Evolutionary conservation across 805 yeast genomes (phyloP), one percentile per base, ranked within the genome.

Genomic region (Ascoidea asiatica): DNA sequence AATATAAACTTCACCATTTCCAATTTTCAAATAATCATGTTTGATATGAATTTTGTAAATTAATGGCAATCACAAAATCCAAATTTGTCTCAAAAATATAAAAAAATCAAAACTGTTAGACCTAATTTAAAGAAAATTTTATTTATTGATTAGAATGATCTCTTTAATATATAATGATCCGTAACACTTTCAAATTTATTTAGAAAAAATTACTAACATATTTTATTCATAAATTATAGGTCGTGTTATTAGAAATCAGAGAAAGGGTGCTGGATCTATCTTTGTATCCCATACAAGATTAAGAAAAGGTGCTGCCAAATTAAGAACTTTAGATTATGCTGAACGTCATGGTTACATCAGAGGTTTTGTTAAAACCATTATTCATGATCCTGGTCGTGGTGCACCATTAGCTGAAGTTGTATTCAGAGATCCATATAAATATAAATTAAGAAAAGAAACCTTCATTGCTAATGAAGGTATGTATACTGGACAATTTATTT

Each of bases 211-310:
- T n/a, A n/a, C n/a, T n/a, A n/a, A n/a, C n/a, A n/a, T n/a, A n/a
- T n/a, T n/a, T n/a, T n/a, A n/a, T n/a, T n/a, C 15, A 29, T 29
- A 2, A 21, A 35, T 21, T 46, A 62, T 63, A 79, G 95, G 95
- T 85, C 87, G 97, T 83, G 99, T 92, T 77, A 92, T 92, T 80
- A 95, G 98, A 79, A 92, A 92, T 83, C 99, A 92, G 83, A 89
- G 99, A 88, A 92, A 92, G 80, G 97, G 97, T 84, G 95, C 96
- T 74, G 97, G 98, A 70, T 90, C 97, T 66, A 88, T 92, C 81
- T 92, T 92, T 88, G 83, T 95, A 70, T 81, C 98, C 66, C 95
- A 90, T 92, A 90, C 97, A 81, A 90, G 97, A 77, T 86, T 92
- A 74, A 88, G 98, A 85, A 86, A 92, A 78, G 98, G 98, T 73